Evolutionary conservation across 345 rosid species (phyloP), one percentile per base, ranked within the genome.

Genomic region (Mangifera indica): DNA sequence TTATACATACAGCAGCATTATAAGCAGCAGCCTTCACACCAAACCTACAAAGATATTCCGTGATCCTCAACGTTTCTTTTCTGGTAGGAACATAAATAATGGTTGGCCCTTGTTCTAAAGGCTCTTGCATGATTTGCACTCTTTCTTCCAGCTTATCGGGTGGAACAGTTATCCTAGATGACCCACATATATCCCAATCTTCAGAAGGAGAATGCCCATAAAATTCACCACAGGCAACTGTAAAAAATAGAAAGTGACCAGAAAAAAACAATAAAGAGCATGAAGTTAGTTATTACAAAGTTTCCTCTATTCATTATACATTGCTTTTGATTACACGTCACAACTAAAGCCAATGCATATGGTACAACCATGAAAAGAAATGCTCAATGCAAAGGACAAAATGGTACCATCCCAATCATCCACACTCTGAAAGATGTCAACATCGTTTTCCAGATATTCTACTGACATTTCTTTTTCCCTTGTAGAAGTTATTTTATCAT

Each of bases 1-100:
- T 29, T 17, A 60, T 66, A 64, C 75, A 74, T 89, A 91, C 96
- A 80, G 78, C 74, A 58, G 98, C 97, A 85, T 91, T 87, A 72
- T 89, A 91, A 80, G 97, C 96, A 76, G 98, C 96, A 81, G 97
- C 97, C 73, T 85, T 88, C 71, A 91, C 86, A 21, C 93, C 96
- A 72, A 42, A 78, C 52, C 78, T 73, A 79, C 86, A 86, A 51
- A 93, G 89, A 79, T 78, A 85, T 67, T 87, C 84, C 6, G 96
- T 89, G 57, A 91, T 84, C 76, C 75, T 77, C 78, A 89, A 71
- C 60, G 89, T 91, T 80, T 93, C 92, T 76, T 89, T 91, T 75
- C 98, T 86, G 52, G 98, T 89, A 56, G 96, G 96, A 81, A 88
- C 98, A 73, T 93, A 93, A 71, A 93, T 84, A 66, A 93, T 91